phyloP scores from a whole-genome alignment of 2,329 filamentous ascomycete genomes.

The Penicillium olsonii region DNA sequence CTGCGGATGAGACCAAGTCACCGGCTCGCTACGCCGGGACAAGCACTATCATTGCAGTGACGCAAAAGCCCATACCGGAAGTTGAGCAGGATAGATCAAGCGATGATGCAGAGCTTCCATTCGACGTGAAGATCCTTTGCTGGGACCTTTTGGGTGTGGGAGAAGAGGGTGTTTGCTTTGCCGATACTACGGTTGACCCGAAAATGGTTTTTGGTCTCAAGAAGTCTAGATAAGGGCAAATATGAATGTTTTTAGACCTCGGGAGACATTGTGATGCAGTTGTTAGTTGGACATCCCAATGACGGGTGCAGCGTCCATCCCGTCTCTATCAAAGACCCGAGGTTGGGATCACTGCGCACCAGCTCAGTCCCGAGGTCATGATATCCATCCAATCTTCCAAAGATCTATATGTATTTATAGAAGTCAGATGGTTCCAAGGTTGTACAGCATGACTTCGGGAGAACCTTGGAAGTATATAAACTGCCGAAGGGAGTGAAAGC shows the following conservation, averaged over 20 bases:
- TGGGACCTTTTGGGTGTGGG: slow-evolving; percentile 49
- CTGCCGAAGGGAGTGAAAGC: too few relatives aligned
- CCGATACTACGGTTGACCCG: slow-evolving; percentile 46
- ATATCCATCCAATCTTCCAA: too few relatives aligned
- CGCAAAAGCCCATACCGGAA: slow-evolving; percentile 26
- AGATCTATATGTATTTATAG: too few relatives aligned
- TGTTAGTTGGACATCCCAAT: too few relatives aligned
- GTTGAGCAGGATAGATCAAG: slow-evolving; percentile 2
- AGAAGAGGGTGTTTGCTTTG: slow-evolving; percentile 49
- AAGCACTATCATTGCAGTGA: slow-evolving; percentile 47
- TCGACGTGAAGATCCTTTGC: slow-evolving; percentile 44
- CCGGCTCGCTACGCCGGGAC: slow-evolving; percentile 51
- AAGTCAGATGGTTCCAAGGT: too few relatives aligned
- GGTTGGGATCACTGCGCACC: too few relatives aligned
- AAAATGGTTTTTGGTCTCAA: slow-evolving; percentile 41
- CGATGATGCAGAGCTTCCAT: slow-evolving; percentile 17
- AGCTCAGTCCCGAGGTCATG: too few relatives aligned
- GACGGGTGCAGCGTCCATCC: too few relatives aligned
- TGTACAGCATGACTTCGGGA: too few relatives aligned
- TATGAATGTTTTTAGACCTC: not conserved
- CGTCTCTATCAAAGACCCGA: too few relatives aligned
- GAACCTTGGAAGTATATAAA: too few relatives aligned
- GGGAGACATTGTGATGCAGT: not conserved
- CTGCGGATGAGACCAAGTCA: slow-evolving; percentile 35
- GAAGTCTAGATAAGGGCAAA: slow-evolving; percentile 10